phyloP scores from a whole-genome alignment of 257 asterid genomes.

The Rehmannia glutinosa region DNA sequence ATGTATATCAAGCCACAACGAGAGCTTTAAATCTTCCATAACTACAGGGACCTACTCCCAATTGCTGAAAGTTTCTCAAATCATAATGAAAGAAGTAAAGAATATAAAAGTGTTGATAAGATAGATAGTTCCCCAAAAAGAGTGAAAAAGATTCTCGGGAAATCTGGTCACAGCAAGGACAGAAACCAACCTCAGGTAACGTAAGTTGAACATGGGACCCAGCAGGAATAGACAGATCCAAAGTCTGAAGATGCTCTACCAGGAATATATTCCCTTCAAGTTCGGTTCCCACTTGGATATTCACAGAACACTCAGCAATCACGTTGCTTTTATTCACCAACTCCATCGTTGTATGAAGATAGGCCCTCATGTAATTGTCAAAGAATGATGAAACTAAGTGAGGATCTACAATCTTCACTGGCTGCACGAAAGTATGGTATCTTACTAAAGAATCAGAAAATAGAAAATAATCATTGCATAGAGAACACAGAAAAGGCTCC shows the following conservation, averaged over 20 bases:
- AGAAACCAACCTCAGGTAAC: conserved; percentile 70
- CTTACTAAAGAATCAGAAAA: conserved; percentile 27
- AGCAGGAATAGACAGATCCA: conserved; percentile 55
- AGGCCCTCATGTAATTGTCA: conserved; percentile 59
- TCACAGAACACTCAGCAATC: conserved; percentile 69
- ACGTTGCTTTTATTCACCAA: conserved; percentile 61
- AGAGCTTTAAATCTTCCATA: neutral
- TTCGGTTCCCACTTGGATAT: conserved; percentile 85
- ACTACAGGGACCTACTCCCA: neutral
- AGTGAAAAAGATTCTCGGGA: neutral
- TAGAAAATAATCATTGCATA: neutral
- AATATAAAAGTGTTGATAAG: neutral
- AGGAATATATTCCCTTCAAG: conserved; percentile 51
- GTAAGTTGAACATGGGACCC: conserved; percentile 56
- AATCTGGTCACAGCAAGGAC: conserved; percentile 12
- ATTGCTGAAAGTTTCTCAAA: neutral
- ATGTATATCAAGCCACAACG: neutral
- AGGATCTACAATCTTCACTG: conserved; percentile 93
- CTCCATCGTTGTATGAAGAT: conserved; percentile 72
- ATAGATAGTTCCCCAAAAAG: neutral
- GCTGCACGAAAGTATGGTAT: conserved; percentile 55
- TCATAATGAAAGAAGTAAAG: neutral
- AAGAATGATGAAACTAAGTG: conserved; percentile 87
- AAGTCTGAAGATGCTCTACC: conserved; percentile 75
- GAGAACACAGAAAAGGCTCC: neutral